Evolutionary conservation across 2,329 filamentous ascomycete genomes (phyloP).

Genomic region (Lachnellula subtilissima): DNA sequence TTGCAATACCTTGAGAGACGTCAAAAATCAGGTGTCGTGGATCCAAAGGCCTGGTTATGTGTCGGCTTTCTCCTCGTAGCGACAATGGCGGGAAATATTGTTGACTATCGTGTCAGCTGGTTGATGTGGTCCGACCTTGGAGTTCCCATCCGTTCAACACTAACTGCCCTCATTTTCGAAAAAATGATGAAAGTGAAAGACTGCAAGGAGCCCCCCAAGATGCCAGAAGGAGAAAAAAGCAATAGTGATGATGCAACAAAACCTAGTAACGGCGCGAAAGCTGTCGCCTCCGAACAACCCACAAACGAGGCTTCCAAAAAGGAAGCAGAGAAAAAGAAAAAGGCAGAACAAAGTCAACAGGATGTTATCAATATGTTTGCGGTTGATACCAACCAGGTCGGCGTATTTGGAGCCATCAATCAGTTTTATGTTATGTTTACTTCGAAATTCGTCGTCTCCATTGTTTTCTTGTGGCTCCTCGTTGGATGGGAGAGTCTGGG

Average conservation of each 20-base stretch:
- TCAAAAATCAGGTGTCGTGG: conserved; percentile 10
- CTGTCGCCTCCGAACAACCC: too few species aligned
- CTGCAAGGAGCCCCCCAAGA: conserved; percentile 41
- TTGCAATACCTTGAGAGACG: conserved; percentile 19
- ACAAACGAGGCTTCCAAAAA: too few species aligned
- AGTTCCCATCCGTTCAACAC: conserved; percentile 57
- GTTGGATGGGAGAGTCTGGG: conserved; percentile 66
- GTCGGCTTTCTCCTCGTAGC: conserved; percentile 4
- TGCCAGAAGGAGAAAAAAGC: conserved; percentile 3
- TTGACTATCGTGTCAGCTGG: conserved; percentile 21
- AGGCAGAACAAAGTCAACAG: conserved; percentile 37
- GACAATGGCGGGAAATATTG: conserved; percentile 1
- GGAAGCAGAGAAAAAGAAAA: too few species aligned
- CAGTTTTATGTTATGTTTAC: conserved; percentile 57
- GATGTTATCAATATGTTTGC: conserved; percentile 70
- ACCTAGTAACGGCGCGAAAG: not conserved
- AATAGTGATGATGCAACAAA: not conserved
- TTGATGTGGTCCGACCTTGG: conserved; percentile 16
- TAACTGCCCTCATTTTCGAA: conserved; percentile 67
- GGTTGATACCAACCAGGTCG: conserved; percentile 63
- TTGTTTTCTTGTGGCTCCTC: conserved; percentile 59
- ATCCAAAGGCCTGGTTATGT: conserved; percentile 11
- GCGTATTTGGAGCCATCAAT: conserved; percentile 59
- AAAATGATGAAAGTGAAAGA: conserved; percentile 74
- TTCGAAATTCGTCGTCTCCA: conserved; percentile 58